Conservation (phyloP, 2,329 filamentous ascomycete genomes). For the Aphanocladium album region DNA sequence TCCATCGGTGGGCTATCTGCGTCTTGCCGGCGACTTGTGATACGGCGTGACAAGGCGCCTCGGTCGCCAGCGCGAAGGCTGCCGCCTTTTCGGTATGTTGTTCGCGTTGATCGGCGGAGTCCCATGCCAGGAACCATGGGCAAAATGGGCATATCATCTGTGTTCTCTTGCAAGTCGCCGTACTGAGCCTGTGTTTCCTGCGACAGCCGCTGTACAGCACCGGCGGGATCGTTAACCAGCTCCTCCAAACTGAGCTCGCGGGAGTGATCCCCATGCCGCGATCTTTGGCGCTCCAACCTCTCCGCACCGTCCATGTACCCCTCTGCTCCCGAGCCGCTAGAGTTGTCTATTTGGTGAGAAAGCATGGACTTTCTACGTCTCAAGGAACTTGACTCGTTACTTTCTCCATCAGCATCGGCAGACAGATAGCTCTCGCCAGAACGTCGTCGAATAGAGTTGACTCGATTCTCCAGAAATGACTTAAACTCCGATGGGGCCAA, state of each 20-base stretch:
- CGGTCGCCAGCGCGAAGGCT: slow-evolving; percentile 78
- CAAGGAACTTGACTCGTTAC: slow-evolving; percentile 57
- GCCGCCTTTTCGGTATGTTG: slow-evolving; percentile 80
- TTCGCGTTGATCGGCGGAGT: slow-evolving; percentile 83
- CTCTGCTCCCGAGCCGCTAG: slow-evolving; percentile 49
- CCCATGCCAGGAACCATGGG: slow-evolving; percentile 72
- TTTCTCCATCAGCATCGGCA: slow-evolving; percentile 45
- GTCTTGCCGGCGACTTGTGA: slow-evolving; percentile 57
- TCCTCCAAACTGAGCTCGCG: slow-evolving; percentile 70
- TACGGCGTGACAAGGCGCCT: slow-evolving; percentile 68
- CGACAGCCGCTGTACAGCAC: slow-evolving; percentile 63
- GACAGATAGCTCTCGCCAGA: slow-evolving; percentile 68
- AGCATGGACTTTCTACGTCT: slow-evolving; percentile 93
- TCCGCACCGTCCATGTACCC: slow-evolving; percentile 83
- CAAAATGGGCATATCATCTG: slow-evolving; percentile 80
- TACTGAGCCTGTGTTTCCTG: slow-evolving; percentile 48
- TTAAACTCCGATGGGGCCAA: slow-evolving; percentile 95
- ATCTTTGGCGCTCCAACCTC: slow-evolving; percentile 67
- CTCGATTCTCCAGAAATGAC: slow-evolving; percentile 88
- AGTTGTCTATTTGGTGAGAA: slow-evolving; percentile 81
- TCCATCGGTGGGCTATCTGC: slow-evolving; percentile 37
- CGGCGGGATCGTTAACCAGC: slow-evolving; percentile 73
- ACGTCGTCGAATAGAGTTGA: slow-evolving; percentile 80
- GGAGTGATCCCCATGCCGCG: slow-evolving; percentile 48
- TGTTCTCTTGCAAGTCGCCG: slow-evolving; percentile 35